phyloP scores from a whole-genome alignment of 2,329 filamentous ascomycete species.

The Sporothrix mexicana region DNA sequence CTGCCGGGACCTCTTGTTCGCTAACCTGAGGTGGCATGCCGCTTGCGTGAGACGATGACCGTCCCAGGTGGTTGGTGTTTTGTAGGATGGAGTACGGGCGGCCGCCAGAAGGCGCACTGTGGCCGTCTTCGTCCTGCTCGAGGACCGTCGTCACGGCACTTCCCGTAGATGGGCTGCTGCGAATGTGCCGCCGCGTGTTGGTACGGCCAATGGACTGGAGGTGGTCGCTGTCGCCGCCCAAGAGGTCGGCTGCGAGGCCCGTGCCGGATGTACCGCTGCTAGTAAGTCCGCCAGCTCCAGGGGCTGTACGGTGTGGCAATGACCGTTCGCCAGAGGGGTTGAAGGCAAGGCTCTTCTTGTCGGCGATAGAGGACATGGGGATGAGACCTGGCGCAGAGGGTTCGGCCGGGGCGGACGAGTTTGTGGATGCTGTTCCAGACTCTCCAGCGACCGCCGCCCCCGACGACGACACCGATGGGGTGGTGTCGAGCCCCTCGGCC shows the following conservation, averaged over 20 bases:
- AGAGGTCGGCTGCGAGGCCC: conserved; percentile 31
- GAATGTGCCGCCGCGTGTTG: conserved; percentile 80
- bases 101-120: background rate
- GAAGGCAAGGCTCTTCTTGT: conserved; percentile 31
- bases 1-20: conserved; percentile 44
- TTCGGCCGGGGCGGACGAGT: conserved; percentile 32
- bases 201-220: conserved; percentile 62
- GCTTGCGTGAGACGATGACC: background rate
- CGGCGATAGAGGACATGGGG: conserved; percentile 32
- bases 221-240: conserved; percentile 54
- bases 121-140: conserved; percentile 76
- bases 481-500: conserved; percentile 78
- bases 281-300: conserved; percentile 7
- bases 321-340: conserved; percentile 60
- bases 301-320: conserved; percentile 38
- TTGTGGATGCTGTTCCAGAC: background rate
- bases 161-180: conserved; percentile 79
- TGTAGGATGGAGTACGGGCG: conserved; percentile 20
- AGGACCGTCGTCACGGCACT: conserved; percentile 81
- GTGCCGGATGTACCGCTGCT: conserved; percentile 32
- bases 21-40: conserved; percentile 44
- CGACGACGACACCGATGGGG: conserved; percentile 16
- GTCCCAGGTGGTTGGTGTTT: background rate
- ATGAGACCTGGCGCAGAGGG: conserved; percentile 33
- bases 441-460: conserved; percentile 22